These are phyloP conservation scores for Apostasia shenzhenica DNA, from an alignment of 106 monocot species.

Conservation along the genomic window DNA sequence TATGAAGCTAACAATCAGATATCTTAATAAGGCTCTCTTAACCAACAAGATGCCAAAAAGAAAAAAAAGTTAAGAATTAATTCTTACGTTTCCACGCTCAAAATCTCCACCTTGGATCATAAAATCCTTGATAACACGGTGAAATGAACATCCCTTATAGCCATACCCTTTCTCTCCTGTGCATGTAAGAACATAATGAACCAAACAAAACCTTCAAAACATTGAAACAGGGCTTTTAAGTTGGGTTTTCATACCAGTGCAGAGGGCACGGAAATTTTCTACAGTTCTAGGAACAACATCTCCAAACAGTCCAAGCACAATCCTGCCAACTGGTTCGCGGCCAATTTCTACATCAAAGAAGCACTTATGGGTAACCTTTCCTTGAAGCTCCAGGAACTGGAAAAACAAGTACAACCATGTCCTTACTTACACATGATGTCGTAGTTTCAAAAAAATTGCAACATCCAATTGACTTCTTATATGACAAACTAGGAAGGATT, in stretches of 20 bases:
- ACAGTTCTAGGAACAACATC: slow-evolving; percentile 64
- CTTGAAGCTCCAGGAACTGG: slow-evolving; percentile 53
- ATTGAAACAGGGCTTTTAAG: neutral
- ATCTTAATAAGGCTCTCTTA: neutral
- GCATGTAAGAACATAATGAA: neutral
- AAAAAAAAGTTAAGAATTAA: neutral
- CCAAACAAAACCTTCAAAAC: neutral
- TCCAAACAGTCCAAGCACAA: slow-evolving; percentile 71
- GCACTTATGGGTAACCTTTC: slow-evolving; percentile 57
- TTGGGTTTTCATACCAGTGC: slow-evolving; percentile 45
- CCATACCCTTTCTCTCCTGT: slow-evolving; percentile 78
- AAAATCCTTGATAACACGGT: slow-evolving; percentile 83
- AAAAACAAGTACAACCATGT: neutral
- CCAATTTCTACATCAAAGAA: slow-evolving; percentile 93
- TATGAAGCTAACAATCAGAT: too few relatives aligned
- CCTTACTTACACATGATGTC: neutral
- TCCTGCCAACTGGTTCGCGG: slow-evolving; percentile 54
- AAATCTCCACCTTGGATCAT: slow-evolving; percentile 92
- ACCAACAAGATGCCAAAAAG: neutral
- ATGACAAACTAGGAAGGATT: neutral
- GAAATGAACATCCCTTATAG: slow-evolving; percentile 79
- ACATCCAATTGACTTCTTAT: too few relatives aligned
- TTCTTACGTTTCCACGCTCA: slow-evolving; percentile 57
- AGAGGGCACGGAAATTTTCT: slow-evolving; percentile 76
- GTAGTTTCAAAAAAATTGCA: neutral